Percentiles rank a stretch among this genome's conserved stretches.
phyloP scores from a whole-genome alignment of 1,139 yeast genomes.

The Hansenula sp. region DNA sequence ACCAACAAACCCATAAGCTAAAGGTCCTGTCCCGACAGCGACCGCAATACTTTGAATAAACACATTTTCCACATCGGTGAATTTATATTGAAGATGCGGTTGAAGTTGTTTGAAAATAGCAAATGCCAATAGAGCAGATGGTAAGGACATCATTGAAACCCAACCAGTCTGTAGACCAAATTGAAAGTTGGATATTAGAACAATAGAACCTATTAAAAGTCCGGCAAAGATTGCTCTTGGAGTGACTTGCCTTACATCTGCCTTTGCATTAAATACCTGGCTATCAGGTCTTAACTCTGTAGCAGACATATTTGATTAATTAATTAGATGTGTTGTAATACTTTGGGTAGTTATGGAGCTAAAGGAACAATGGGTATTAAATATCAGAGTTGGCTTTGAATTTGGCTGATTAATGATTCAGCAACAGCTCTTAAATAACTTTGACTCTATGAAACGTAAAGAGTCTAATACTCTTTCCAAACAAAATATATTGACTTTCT shows the following conservation, averaged over 20 bases:
- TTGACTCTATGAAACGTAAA: too few relatives aligned
- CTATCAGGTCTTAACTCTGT: not conserved
- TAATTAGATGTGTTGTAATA: too few relatives aligned
- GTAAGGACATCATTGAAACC: slow-evolving; percentile 99
- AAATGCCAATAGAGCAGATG: slow-evolving; percentile 85
- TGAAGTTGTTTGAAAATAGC: slow-evolving; percentile 63
- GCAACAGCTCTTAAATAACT: not conserved
- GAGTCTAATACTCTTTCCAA: too few relatives aligned
- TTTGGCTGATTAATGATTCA: too few relatives aligned
- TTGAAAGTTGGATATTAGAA: slow-evolving; percentile 84
- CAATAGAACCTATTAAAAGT: slow-evolving; percentile 71
- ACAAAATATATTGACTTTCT: too few relatives aligned
- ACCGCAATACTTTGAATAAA: slow-evolving; percentile 90
- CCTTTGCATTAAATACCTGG: slow-evolving; percentile 29
- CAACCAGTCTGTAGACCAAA: slow-evolving; percentile 97
- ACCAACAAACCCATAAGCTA: slow-evolving; percentile 92
- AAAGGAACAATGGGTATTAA: not conserved
- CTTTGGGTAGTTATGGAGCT: too few relatives aligned
- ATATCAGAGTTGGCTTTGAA: not conserved
- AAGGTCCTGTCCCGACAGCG: slow-evolving; percentile 96
- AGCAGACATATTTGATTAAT: not conserved
- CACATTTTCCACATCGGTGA: slow-evolving; percentile 91
- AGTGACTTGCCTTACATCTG: slow-evolving; percentile 52
- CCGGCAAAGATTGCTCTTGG: slow-evolving; percentile 71
- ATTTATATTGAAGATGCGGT: slow-evolving; percentile 35